These are phyloP conservation scores for Tilletia walkeri DNA, from an alignment of 1,284 basidiomycete species.

Conservation along the genomic window DNA sequence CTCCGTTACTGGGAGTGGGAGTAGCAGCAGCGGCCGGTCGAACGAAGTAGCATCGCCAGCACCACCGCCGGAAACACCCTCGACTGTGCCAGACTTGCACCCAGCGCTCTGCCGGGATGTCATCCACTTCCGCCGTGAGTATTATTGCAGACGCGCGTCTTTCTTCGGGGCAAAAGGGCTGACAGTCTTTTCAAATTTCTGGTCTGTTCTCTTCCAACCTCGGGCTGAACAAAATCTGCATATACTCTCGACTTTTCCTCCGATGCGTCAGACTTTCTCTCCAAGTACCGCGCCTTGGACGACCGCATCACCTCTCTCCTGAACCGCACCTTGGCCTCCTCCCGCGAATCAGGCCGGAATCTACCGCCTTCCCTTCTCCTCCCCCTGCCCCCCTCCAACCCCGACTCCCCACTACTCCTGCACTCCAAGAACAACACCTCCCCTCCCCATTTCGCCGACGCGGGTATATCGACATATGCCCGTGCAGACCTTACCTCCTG, in stretches of 20 bases:
- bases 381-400: constrained; percentile 19
- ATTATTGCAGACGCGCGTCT: neutral
- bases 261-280: constrained; percentile 6
- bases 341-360: constrained; percentile 38
- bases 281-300: constrained; percentile 43
- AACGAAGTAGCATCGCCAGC: neutral
- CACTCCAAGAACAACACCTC: neutral
- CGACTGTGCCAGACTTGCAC: constrained; percentile 8
- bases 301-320: constrained; percentile 46
- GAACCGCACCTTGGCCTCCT: constrained; percentile 41
- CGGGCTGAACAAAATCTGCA: neutral
- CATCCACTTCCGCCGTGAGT: constrained; percentile 13
- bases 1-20: neutral
- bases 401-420: neutral
- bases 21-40: no score
- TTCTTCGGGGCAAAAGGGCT: neutral
- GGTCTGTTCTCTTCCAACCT: no score
- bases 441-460: constrained; percentile 22
- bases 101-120: neutral
- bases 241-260: neutral
- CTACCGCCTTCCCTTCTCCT: constrained; percentile 41
- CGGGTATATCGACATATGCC: constrained; percentile 44
- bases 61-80: constrained; percentile 5
- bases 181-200: neutral
- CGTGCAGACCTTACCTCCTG: constrained; percentile 31